These are phyloP conservation scores for Leishmania turanica DNA, from an alignment of 208 protist species.

Conservation along the genomic window DNA sequence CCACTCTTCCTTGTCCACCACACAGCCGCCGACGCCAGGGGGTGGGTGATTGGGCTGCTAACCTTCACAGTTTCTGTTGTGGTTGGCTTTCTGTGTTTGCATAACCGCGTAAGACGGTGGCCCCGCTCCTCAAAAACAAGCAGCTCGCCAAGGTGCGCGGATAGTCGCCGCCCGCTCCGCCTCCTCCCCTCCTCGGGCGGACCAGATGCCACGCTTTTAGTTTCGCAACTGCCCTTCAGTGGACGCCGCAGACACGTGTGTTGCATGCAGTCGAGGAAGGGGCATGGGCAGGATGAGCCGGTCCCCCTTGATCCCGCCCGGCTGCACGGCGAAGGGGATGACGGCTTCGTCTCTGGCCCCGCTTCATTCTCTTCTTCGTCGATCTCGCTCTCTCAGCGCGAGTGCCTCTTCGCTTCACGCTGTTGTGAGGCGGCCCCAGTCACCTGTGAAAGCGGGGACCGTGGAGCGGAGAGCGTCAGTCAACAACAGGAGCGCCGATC, in stretches of 20 bases:
- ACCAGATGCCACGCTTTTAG: not conserved
- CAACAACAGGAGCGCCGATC: not conserved
- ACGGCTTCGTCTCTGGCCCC: not conserved
- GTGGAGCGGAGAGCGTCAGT: not conserved
- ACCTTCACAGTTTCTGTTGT: conserved; percentile 7
- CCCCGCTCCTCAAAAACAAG: not conserved
- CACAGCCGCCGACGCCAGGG: not conserved
- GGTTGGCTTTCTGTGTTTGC: conserved; percentile 6
- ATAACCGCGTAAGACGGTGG: not conserved
- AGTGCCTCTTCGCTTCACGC: too few species aligned
- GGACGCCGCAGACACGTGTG: not conserved
- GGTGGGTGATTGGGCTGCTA: not conserved
- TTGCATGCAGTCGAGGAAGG: not conserved
- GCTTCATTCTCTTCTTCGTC: not conserved
- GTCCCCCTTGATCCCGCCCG: not conserved
- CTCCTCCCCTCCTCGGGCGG: too few species aligned
- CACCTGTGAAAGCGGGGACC: not conserved
- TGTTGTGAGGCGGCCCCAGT: not conserved
- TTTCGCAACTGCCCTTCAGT: too few species aligned
- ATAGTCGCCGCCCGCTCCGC: not conserved
- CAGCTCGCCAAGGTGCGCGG: not conserved
- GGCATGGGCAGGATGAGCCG: not conserved
- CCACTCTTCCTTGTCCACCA: not conserved
- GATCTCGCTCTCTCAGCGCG: not conserved
- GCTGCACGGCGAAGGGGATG: not conserved